These are phyloP conservation scores for Zygoascus biomembranicola DNA, from an alignment of 805 yeast genomes.

Conservation along the genomic window DNA sequence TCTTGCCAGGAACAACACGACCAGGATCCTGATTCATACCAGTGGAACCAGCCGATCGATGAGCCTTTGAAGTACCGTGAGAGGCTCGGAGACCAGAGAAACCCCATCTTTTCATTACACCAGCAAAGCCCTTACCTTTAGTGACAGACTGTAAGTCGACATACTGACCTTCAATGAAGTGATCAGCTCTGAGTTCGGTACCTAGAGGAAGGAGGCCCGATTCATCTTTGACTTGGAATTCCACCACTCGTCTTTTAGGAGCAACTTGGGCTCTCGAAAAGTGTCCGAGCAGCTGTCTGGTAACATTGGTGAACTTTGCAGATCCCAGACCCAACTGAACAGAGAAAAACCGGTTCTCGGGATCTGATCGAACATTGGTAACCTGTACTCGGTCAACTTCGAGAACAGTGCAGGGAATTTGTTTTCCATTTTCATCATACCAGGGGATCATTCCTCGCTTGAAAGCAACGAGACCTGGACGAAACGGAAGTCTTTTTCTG, in stretches of 20 bases:
- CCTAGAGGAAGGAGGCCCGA: conserved; percentile 68
- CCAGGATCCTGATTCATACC: conserved; percentile 96
- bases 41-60: conserved; percentile 94
- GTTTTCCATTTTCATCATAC: conserved; percentile 60
- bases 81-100: conserved; percentile 85
- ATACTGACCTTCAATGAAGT: conserved; percentile 71
- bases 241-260: conserved; percentile 68
- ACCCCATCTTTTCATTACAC: conserved; percentile 95
- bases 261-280: conserved; percentile 72
- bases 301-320: conserved; percentile 51
- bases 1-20: conserved; percentile 91
- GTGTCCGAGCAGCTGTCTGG: conserved; percentile 63
- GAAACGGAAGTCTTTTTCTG: conserved; percentile 61
- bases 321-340: conserved; percentile 82
- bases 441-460: conserved; percentile 89
- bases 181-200: conserved; percentile 71
- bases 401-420: conserved; percentile 76
- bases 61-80: conserved; percentile 91
- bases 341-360: conserved; percentile 73
- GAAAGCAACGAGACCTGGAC: conserved; percentile 79
- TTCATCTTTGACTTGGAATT: conserved; percentile 68
- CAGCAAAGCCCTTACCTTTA: conserved; percentile 95
- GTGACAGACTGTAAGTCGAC: conserved; percentile 74
- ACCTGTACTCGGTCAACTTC: conserved; percentile 89
- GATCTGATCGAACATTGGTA: conserved; percentile 55